Base-by-base conservation (phyloP, 2,329 filamentous ascomycete genomes). In the Aureobasidium sp. region DNA sequence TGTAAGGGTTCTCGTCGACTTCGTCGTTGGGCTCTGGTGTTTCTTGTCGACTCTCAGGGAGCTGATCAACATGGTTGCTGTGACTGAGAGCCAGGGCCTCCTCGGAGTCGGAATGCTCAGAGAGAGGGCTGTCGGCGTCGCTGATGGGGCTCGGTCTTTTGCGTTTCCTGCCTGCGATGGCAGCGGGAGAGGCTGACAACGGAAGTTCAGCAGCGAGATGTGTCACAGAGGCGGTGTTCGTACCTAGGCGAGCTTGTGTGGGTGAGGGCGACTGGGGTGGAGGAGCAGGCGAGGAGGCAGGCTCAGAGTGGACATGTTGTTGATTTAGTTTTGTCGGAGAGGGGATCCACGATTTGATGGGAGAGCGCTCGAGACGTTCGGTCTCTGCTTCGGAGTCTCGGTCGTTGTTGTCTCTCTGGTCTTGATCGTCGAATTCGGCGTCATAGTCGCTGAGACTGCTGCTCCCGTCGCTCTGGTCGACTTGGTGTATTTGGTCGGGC, bases 361-460 rank as follows among this genome's bases (percentile, higher is more conserved):
- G 72, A 53, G 73, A 96, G 70, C 89, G 87, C 71, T 94, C 94
- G 64, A 99, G 82, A 63, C 94, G 87, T 76, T 97, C 92, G 1
- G 93, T 97, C 76, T 97, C 93, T 37, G 93, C 93, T 75, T 97
- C 93, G 3, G 92, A 88, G 68, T 89, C 86, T 61, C 82, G 81
- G 58, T 87, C 84, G 41, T 62, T 62, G 22, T 62, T 59, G 45
- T 64, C 65, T 49, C 63, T 63, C 29, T 66, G 67, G 27, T 68
- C 67, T 20, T 72, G 70, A 41, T 82, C 87, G 65, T 89, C 85
- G 57, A 90, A 87, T 65, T 90, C 87, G 70, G 96, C 90, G 70
- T 92, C 91, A 62, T 96, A 89, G 69, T 97, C 93, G 77, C 91
- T 97, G 68, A 97, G 81, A 70, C 91, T 94, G 75, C 93, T 97